Evolutionary conservation across 129 eudicot species (phyloP).

Genomic region (Escallonia herrerae): DNA sequence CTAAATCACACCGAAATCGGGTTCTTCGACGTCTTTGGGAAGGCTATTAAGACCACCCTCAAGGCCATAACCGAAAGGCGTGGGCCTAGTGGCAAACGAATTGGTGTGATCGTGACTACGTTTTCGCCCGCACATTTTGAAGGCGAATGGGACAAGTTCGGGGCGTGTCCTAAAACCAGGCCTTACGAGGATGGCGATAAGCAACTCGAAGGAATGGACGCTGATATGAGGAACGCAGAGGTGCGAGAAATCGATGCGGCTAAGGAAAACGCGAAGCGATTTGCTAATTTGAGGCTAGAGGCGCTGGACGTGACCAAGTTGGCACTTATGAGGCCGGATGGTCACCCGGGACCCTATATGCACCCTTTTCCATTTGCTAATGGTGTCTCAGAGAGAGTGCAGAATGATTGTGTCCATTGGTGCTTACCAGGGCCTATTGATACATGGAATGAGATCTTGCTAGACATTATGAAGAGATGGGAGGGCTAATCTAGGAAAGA

Average conservation of each 20-base stretch:
- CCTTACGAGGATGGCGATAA: conserved; percentile 57
- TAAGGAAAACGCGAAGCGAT: conserved; percentile 20
- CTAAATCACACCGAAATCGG: conserved; percentile 62
- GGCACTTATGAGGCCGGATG: conserved; percentile 79
- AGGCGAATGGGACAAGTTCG: conserved; percentile 87
- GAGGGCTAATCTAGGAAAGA: neutral
- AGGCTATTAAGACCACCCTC: conserved; percentile 65
- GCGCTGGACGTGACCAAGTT: conserved; percentile 70
- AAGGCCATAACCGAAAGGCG: conserved; percentile 36
- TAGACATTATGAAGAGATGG: conserved; percentile 70
- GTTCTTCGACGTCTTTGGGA: conserved; percentile 69
- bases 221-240: conserved; percentile 62
- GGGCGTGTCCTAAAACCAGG: conserved; percentile 66
- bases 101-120: conserved; percentile 62
- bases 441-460: conserved; percentile 87
- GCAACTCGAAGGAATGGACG: conserved; percentile 53
- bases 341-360: conserved; percentile 92
- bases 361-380: conserved; percentile 75
- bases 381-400: conserved; percentile 53
- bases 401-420: conserved; percentile 95
- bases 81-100: conserved; percentile 11
- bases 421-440: conserved; percentile 93
- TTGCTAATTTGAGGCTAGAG: conserved; percentile 33
- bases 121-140: conserved; percentile 90
- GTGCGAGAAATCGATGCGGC: conserved; percentile 48